Evolutionary conservation across 2,329 filamentous ascomycete species (phyloP).

Genomic region (Hypoxylon sp.): DNA sequence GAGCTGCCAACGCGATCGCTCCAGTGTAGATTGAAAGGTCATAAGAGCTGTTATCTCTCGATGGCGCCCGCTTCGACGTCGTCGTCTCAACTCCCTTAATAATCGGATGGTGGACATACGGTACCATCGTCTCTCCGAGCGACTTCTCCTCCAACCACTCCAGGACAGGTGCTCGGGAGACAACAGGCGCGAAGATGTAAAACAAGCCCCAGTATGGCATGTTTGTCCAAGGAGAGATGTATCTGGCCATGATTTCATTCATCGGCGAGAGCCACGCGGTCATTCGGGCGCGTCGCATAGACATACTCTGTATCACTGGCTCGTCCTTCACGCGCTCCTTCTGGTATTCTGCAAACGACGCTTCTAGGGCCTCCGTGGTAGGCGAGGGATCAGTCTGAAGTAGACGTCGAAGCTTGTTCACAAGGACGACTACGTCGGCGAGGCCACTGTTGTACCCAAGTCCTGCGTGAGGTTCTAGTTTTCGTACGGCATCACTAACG

Average conservation of each 20-base stretch:
- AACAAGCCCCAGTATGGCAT: constrained; percentile 22
- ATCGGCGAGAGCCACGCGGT: constrained; percentile 37
- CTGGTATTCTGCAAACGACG: constrained; percentile 45
- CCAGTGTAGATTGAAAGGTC: constrained; percentile 24
- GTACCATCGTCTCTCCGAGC: constrained; percentile 30
- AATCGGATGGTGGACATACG: constrained; percentile 41
- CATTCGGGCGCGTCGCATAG: constrained; percentile 32
- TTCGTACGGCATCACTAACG: constrained; percentile 54
- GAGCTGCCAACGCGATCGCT: constrained; percentile 26
- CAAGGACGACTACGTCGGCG: constrained; percentile 46
- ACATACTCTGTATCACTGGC: constrained; percentile 40
- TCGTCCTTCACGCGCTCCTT: constrained; percentile 41
- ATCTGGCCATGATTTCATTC: constrained; percentile 41
- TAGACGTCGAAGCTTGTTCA: constrained; percentile 46
- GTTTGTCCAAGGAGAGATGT: constrained; percentile 29
- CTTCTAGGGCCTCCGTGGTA: constrained; percentile 37
- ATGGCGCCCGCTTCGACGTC: not conserved
- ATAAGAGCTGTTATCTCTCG: not conserved
- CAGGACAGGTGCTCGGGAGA: constrained; percentile 41
- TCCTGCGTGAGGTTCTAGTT: constrained; percentile 53
- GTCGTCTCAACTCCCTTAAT: not conserved
- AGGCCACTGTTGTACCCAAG: constrained; percentile 53
- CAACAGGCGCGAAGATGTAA: constrained; percentile 31
- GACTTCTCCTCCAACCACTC: constrained; percentile 46
- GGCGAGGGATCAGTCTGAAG: constrained; percentile 32